Percentiles rank a stretch among this genome's conserved stretches.
Conservation (phyloP, 2,329 filamentous ascomycete genomes). For the Exophiala spinifera region DNA sequence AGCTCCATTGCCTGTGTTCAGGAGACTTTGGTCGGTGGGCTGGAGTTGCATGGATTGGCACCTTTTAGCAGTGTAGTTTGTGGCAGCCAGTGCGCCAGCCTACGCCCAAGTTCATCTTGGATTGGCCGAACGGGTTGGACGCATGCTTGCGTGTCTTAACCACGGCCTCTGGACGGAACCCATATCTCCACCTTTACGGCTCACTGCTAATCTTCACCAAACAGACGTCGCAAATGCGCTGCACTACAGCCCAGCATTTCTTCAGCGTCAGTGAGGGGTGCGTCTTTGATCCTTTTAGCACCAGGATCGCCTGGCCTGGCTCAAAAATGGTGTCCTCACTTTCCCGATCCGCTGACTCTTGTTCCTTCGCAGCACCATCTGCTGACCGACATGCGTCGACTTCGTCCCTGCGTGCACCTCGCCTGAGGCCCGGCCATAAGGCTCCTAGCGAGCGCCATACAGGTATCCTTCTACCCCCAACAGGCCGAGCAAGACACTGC, state of each 20-base stretch:
- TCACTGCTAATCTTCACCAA: slow-evolving; percentile 21
- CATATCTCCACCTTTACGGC: slow-evolving; percentile 10
- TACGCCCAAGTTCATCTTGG: slow-evolving; percentile 13
- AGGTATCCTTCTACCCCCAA: not conserved
- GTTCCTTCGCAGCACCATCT: slow-evolving; percentile 11
- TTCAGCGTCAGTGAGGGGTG: slow-evolving; percentile 19
- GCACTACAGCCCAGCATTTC: slow-evolving; percentile 13
- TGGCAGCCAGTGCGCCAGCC: slow-evolving; percentile 24
- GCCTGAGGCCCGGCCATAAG: slow-evolving; percentile 8
- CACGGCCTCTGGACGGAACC: slow-evolving; percentile 20
- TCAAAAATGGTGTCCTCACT: slow-evolving; percentile 20
- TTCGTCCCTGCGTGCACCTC: slow-evolving; percentile 2
- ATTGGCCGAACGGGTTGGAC: slow-evolving; percentile 20
- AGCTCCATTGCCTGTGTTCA: not conserved
- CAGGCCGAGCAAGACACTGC: slow-evolving; percentile 16
- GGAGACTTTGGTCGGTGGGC: not conserved
- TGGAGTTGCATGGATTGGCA: slow-evolving; percentile 9
- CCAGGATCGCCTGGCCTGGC: slow-evolving; percentile 23
- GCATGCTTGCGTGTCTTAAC: slow-evolving; percentile 19
- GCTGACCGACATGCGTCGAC: slow-evolving; percentile 16
- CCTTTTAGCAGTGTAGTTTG: slow-evolving; percentile 10
- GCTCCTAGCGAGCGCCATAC: slow-evolving; percentile 6
- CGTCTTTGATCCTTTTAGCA: slow-evolving; percentile 14
- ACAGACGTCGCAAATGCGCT: slow-evolving; percentile 14
- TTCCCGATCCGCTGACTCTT: slow-evolving; percentile 8